A percentile compares a stretch with the other conserved stretches of the same genome.
Conservation (phyloP, 2,329 filamentous ascomycete genomes). For the Colletotrichum nymphaeae region DNA sequence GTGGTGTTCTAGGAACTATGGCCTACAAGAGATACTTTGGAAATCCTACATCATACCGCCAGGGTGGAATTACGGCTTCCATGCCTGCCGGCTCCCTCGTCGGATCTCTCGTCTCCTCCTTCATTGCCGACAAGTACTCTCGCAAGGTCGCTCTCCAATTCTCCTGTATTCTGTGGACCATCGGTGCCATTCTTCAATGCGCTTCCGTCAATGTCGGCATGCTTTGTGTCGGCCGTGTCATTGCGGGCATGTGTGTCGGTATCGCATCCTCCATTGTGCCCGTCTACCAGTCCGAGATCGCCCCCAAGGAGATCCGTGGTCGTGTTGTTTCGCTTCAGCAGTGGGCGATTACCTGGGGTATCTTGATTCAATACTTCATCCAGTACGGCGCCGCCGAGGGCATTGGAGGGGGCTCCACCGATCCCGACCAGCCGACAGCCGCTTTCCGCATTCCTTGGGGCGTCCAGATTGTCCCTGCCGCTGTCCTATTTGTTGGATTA, state of each 20-base stretch:
- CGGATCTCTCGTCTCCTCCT: slow-evolving; percentile 63
- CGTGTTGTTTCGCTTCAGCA: slow-evolving; percentile 72
- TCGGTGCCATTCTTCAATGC: slow-evolving; percentile 66
- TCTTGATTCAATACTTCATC: slow-evolving; percentile 75
- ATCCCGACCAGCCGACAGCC: slow-evolving; percentile 60
- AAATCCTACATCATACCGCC: slow-evolving; percentile 66
- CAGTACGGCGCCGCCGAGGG: slow-evolving; percentile 70
- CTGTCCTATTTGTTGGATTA: slow-evolving; percentile 65
- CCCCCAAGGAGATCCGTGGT: slow-evolving; percentile 66
- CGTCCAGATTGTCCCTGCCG: slow-evolving; percentile 66
- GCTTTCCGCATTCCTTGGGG: slow-evolving; percentile 73
- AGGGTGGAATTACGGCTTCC: slow-evolving; percentile 78
- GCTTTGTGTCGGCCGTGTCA: slow-evolving; percentile 77
- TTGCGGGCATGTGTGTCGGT: slow-evolving; percentile 80
- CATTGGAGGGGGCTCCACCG: slow-evolving; percentile 60
- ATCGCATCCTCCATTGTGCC: slow-evolving; percentile 79
- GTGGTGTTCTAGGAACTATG: slow-evolving; percentile 72
- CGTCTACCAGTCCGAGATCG: slow-evolving; percentile 77
- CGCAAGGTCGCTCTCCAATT: slow-evolving; percentile 62
- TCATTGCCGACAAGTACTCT: slow-evolving; percentile 62
- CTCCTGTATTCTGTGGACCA: slow-evolving; percentile 62
- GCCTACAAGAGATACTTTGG: slow-evolving; percentile 80
- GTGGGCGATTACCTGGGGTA: slow-evolving; percentile 79
- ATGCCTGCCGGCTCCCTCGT: slow-evolving; percentile 81
- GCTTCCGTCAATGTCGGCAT: slow-evolving; percentile 75